phyloP scores from a whole-genome alignment of 2,329 filamentous ascomycete genomes.

The Fonsecaea nubica region DNA sequence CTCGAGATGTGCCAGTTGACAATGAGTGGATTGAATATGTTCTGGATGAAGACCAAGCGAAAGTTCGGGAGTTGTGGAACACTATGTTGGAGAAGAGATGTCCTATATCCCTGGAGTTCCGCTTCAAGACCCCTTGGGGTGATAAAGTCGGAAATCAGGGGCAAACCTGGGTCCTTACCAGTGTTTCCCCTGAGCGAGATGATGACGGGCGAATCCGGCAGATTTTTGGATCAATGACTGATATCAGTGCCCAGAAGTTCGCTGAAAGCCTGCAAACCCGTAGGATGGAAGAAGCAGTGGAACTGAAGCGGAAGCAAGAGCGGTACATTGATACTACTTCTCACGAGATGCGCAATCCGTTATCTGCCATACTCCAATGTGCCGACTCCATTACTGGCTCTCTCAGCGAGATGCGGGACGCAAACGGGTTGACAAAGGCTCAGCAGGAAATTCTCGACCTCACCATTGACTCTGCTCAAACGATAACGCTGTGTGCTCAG shows the following conservation, averaged over 20 bases:
- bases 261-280: constrained; percentile 80
- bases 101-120: constrained; percentile 56
- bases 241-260: constrained; percentile 85
- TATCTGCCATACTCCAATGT: constrained; percentile 65
- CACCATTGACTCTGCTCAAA: constrained; percentile 75
- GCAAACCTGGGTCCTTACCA: constrained; percentile 64
- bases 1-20: constrained; percentile 35
- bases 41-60: constrained; percentile 56
- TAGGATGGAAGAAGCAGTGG: constrained; percentile 79
- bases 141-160: constrained; percentile 56
- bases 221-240: constrained; percentile 69
- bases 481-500: constrained; percentile 76
- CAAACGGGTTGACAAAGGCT: constrained; percentile 32
- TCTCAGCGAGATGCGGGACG: constrained; percentile 56
- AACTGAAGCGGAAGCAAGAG: constrained; percentile 79
- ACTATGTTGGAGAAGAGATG: constrained; percentile 34
- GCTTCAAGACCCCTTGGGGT: constrained; percentile 61
- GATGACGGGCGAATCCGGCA: constrained; percentile 58
- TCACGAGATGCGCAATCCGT: constrained; percentile 64
- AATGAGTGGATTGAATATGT: constrained; percentile 59
- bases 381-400: constrained; percentile 60
- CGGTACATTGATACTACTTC: constrained; percentile 78
- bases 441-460: constrained; percentile 53
- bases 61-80: constrained; percentile 47
- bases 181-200: constrained; percentile 60